Conservation (phyloP, 768 basidiomycete genomes). For the Pilatotrama ljubarskyi region DNA sequence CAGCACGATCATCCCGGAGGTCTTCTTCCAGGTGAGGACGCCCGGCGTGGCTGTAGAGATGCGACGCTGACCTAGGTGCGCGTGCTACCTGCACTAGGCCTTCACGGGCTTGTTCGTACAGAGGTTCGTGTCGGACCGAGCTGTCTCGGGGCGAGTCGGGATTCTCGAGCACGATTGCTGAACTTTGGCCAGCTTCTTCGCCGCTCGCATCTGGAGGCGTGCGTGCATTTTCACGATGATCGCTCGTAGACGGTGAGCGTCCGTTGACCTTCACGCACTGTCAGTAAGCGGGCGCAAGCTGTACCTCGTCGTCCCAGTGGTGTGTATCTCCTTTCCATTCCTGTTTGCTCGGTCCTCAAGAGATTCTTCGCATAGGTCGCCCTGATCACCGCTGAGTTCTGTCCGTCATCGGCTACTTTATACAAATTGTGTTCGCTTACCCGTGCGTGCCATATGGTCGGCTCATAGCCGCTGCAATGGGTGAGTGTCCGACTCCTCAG, state of each 20-base stretch:
- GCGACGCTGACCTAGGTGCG: neutral
- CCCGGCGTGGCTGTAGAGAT: neutral
- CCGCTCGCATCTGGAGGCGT: conserved; percentile 20
- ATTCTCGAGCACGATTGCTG: no score
- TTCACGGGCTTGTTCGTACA: conserved; percentile 57
- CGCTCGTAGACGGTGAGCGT: no score
- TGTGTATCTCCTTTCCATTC: conserved; percentile 27
- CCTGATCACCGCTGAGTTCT: neutral
- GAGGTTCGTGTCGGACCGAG: no score
- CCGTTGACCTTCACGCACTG: neutral
- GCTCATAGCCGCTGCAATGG: no score
- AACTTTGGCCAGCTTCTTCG: conserved; percentile 15
- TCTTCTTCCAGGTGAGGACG: conserved; percentile 52
- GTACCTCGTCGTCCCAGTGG: conserved; percentile 42
- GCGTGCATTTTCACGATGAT: neutral
- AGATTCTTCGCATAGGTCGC: neutral
- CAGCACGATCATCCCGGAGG: conserved; percentile 49
- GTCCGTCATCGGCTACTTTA: conserved; percentile 34
- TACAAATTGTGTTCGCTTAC: no score
- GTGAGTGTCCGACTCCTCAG: no score
- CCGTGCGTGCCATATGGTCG: no score
- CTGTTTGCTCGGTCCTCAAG: neutral
- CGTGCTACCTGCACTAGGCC: conserved; percentile 36
- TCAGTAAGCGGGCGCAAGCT: conserved; percentile 47
- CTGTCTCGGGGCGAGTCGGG: no score